Evolutionary conservation across 1,139 yeast genomes (phyloP).

Genomic region (Debaryomyces coudertii): DNA sequence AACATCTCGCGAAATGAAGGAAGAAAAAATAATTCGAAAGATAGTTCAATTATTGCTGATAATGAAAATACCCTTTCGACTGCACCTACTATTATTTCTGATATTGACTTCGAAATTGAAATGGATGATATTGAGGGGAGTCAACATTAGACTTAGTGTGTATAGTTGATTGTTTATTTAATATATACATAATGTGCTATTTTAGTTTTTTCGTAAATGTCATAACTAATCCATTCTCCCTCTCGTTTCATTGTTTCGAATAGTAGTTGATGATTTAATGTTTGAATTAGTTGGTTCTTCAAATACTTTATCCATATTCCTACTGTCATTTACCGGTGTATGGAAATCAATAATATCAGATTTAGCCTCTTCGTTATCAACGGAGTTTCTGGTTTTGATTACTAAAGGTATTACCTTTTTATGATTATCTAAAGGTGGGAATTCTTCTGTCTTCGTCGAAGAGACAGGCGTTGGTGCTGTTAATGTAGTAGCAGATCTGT

Average conservation of each 20-base stretch:
- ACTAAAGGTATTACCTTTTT: conserved; percentile 14
- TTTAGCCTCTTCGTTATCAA: conserved; percentile 11
- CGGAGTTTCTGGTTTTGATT: conserved; percentile 15
- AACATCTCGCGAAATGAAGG: neutral
- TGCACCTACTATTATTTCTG: conserved; percentile 5
- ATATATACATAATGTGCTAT: neutral
- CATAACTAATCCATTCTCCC: neutral
- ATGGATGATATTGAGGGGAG: neutral
- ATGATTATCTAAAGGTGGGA: neutral
- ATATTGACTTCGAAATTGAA: conserved; percentile 3
- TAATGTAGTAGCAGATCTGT: conserved; percentile 5
- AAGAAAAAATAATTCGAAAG: conserved; percentile 4
- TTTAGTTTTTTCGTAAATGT: neutral
- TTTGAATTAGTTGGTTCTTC: neutral
- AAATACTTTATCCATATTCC: conserved; percentile 3
- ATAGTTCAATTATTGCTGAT: neutral
- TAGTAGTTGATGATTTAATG: neutral
- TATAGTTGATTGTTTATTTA: neutral
- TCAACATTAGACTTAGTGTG: neutral
- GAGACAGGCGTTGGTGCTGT: neutral
- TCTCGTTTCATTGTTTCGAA: neutral
- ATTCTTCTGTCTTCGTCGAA: neutral
- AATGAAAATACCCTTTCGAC: conserved; percentile 4
- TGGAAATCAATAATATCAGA: conserved; percentile 17
- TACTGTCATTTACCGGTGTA: conserved; percentile 15